phyloP scores from a whole-genome alignment of 2,329 filamentous ascomycete species.

The Hymenotorrendiella dingleyae region DNA sequence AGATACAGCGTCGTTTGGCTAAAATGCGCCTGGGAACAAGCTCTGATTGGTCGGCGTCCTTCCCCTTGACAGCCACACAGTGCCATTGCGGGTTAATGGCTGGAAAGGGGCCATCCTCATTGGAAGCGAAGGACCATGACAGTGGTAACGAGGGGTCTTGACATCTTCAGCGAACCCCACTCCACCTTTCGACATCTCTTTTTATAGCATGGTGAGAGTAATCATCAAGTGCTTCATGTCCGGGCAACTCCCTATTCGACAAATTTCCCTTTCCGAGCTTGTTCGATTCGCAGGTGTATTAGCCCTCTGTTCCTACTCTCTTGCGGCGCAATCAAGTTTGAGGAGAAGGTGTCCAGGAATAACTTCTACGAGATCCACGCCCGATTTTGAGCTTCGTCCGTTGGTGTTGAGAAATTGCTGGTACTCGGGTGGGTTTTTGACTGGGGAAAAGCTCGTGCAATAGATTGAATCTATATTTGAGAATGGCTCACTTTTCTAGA shows the following conservation, averaged over 20 bases:
- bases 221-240: not conserved
- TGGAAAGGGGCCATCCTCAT: not conserved
- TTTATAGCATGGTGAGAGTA: not conserved
- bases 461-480: not conserved
- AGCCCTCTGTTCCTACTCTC: not conserved
- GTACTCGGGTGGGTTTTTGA: not conserved
- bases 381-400: not conserved
- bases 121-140: not conserved
- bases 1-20: constrained; percentile 5
- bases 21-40: not conserved
- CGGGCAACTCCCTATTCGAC: not conserved
- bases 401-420: not conserved
- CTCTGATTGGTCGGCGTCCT: too few species aligned
- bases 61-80: not conserved
- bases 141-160: not conserved
- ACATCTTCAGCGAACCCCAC: not conserved
- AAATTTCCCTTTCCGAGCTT: too few species aligned
- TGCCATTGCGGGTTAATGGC: not conserved
- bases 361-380: not conserved
- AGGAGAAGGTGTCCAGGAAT: not conserved
- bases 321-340: not conserved
- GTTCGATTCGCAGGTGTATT: not conserved
- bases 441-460: not conserved
- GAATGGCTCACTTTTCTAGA: too few species aligned
- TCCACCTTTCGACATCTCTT: not conserved